Conservation (phyloP, 2,329 filamentous ascomycete genomes). For the Ampelomyces quisqualis region DNA sequence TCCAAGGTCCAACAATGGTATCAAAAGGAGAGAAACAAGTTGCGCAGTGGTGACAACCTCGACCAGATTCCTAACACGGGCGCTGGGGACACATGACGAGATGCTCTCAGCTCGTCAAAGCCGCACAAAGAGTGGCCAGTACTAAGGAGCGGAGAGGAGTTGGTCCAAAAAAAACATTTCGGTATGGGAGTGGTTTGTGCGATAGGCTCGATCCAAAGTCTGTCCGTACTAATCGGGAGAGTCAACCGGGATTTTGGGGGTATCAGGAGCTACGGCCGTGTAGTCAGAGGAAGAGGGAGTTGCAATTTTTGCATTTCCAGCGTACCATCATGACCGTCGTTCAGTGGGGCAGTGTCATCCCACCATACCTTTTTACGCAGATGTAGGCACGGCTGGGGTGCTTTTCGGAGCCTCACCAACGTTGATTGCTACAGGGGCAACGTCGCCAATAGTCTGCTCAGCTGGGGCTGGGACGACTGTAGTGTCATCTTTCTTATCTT, state of each 20-base stretch:
- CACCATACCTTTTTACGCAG: slow-evolving; percentile 48
- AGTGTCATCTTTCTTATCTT: slow-evolving; percentile 36
- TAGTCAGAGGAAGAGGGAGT: slow-evolving; percentile 44
- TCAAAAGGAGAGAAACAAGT: slow-evolving; percentile 43
- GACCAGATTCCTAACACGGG: slow-evolving; percentile 42
- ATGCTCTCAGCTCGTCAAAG: slow-evolving; percentile 38
- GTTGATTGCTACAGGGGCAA: slow-evolving; percentile 42
- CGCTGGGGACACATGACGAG: slow-evolving; percentile 36
- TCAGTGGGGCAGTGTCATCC: slow-evolving; percentile 41
- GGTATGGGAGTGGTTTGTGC: slow-evolving; percentile 36
- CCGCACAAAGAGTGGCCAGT: slow-evolving; percentile 38
- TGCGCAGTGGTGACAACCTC: slow-evolving; percentile 49
- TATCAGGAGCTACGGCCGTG: slow-evolving; percentile 38
- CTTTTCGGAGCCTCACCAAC: slow-evolving; percentile 46
- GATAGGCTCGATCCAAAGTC: slow-evolving; percentile 37
- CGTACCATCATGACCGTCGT: slow-evolving; percentile 47
- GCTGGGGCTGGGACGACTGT: slow-evolving; percentile 22
- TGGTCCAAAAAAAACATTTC: slow-evolving; percentile 29
- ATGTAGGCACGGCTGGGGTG: slow-evolving; percentile 44
- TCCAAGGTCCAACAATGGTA: slow-evolving; percentile 39
- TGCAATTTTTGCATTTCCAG: slow-evolving; percentile 47
- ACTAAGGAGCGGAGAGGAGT: slow-evolving; percentile 30
- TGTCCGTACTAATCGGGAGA: slow-evolving; percentile 22
- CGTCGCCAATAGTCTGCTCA: slow-evolving; percentile 42
- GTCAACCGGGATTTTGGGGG: slow-evolving; percentile 33